Evolutionary conservation across 2,329 filamentous ascomycete species (phyloP).

Genomic region (Pyrenophora tritici-repentis): DNA sequence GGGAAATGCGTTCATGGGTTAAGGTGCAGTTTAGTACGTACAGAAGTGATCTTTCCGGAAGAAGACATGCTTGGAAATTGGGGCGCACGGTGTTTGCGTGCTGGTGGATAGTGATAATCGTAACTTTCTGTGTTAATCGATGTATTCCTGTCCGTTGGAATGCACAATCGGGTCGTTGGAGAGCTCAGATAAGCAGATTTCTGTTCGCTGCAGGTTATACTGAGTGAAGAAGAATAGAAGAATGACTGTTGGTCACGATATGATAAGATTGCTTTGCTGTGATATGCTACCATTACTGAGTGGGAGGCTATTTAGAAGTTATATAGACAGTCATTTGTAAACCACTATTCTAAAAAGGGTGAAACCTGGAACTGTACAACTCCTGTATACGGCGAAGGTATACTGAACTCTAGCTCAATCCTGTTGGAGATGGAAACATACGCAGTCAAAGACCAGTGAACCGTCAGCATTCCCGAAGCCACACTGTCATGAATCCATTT

Average conservation of each 20-base stretch:
- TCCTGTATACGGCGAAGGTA: background rate
- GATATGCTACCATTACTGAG: slow-evolving; percentile 14
- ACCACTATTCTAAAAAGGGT: background rate
- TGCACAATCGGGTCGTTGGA: slow-evolving; percentile 15
- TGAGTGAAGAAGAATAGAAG: slow-evolving; percentile 10
- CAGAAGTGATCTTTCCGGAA: slow-evolving; percentile 30
- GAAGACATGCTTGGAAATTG: slow-evolving; percentile 34
- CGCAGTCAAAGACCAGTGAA: slow-evolving; percentile 8
- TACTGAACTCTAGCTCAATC: too few relatives aligned
- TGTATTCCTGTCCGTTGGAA: slow-evolving; percentile 18
- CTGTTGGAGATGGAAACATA: background rate
- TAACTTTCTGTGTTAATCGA: slow-evolving; percentile 26
- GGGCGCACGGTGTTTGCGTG: slow-evolving; percentile 30
- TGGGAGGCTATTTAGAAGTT: slow-evolving; percentile 8
- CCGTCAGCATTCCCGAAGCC: slow-evolving; percentile 11
- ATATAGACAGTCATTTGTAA: slow-evolving; percentile 17
- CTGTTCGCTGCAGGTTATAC: too few relatives aligned
- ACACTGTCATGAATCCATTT: too few relatives aligned
- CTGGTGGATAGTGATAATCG: slow-evolving; percentile 34
- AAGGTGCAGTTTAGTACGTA: slow-evolving; percentile 13
- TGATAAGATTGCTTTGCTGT: slow-evolving; percentile 11
- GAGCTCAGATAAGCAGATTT: background rate
- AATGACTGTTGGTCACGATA: slow-evolving; percentile 15
- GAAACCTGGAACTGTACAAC: background rate
- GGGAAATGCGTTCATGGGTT: background rate